Base-by-base conservation (phyloP, 805 yeast species). In the Saccharomyces paradoxus region DNA sequence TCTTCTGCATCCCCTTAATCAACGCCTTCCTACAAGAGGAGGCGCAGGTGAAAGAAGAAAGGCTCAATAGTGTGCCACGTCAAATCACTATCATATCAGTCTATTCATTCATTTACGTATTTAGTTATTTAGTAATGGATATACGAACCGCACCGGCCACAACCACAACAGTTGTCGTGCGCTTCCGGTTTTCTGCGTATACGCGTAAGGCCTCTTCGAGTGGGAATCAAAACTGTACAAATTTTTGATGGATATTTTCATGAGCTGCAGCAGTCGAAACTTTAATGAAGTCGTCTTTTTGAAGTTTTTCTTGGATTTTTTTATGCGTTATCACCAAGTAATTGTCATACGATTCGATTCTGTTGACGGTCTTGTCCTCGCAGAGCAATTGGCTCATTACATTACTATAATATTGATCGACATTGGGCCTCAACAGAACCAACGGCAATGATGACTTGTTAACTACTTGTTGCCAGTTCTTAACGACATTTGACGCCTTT, bases 321-420 rank as follows among this genome's bases (percentile, higher is more conserved):
- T 80, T 82, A 68, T 92, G 97, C 53, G 91, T 71, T 41, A 78
- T 78, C 7, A 81, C 72, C 58, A 92, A 73, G 61, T 81, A 89
- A 55, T 87, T 96, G 5, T 80, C 68, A 65, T 84, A 86, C 22
- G 84, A 78, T 60, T 76, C 71, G 62, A 81, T 65, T 67, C 79
- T 74, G 47, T 83, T 81, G 41, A 72, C 72, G 26, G 76, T 72
- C 49, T 81, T 76, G 66, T 94, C 98, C 63, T 94, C 98, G 29
- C 84, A 82, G 64, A 94, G 71, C 51, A 80, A 63, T 46, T 82
- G 83, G 44, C 76, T 71, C 65, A 89, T 63, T 9, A 64, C 67
- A 21, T 55, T 55, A 29, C 64, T 57, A 51, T 66, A 66, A 46
- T 67, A 60, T n/a, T 54, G 60, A 48, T 70, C 72, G 14, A 68